A percentile compares a stretch with the other conserved stretches of the same genome.
Conservation (phyloP, 805 yeast species). For the Saccharomyces jurei region DNA sequence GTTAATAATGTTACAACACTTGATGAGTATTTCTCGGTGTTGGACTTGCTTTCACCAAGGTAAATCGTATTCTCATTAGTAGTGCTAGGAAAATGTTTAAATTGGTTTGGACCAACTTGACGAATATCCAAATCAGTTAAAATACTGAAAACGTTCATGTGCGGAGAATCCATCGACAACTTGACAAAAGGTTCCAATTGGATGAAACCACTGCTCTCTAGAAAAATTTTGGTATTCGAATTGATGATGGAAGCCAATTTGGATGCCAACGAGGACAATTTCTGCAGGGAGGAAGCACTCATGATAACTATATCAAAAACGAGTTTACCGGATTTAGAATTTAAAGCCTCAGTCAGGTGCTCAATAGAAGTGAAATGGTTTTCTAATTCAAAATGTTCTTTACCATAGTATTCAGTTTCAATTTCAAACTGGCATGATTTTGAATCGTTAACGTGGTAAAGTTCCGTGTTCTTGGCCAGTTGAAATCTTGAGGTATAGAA, state of each 20-base stretch:
- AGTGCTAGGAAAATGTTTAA: slow-evolving; percentile 24
- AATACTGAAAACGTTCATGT: slow-evolving; percentile 42
- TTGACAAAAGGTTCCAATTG: slow-evolving; percentile 63
- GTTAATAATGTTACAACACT: slow-evolving; percentile 15
- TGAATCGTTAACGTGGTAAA: slow-evolving; percentile 26
- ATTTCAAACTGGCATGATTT: slow-evolving; percentile 14
- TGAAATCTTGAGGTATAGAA: slow-evolving; percentile 29
- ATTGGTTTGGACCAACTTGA: slow-evolving; percentile 27
- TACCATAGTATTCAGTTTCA: slow-evolving; percentile 25
- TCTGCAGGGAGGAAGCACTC: slow-evolving; percentile 44
- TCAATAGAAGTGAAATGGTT: slow-evolving; percentile 23
- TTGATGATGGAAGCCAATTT: slow-evolving; percentile 33
- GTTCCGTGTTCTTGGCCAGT: slow-evolving; percentile 30
- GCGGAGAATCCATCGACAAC: slow-evolving; percentile 34
- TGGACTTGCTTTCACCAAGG: slow-evolving; percentile 31
- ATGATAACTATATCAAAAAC: slow-evolving; percentile 40
- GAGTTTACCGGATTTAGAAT: slow-evolving; percentile 3
- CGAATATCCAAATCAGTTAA: slow-evolving; percentile 57
- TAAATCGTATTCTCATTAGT: slow-evolving; percentile 36
- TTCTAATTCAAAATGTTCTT: slow-evolving; percentile 17
- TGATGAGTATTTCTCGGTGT: slow-evolving; percentile 15
- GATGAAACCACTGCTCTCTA: slow-evolving; percentile 66
- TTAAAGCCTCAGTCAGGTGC: slow-evolving; percentile 9
- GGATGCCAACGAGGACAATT: slow-evolving; percentile 37
- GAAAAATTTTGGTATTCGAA: slow-evolving; percentile 43